These are phyloP conservation scores for Microbotryomycetes sp. DNA, from an alignment of 1,284 basidiomycete species.

Conservation along the genomic window DNA sequence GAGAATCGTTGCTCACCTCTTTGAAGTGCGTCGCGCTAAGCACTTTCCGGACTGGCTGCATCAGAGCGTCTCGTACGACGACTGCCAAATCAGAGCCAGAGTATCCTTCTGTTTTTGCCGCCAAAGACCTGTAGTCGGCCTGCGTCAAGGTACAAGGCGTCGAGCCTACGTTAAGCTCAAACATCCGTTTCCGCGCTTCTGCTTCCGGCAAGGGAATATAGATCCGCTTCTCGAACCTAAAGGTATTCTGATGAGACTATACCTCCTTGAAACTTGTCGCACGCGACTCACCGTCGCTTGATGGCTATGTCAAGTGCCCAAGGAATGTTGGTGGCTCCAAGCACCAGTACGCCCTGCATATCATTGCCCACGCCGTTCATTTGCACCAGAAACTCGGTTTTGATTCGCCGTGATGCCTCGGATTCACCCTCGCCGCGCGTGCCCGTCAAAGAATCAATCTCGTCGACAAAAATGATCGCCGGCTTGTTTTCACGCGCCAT, in stretches of 20 bases:
- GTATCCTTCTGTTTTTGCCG: conserved; percentile 78
- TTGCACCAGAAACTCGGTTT: conserved; percentile 89
- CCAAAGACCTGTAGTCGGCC: conserved; percentile 75
- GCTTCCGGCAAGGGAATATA: conserved; percentile 94
- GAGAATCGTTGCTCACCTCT: conserved; percentile 43
- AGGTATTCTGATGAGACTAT: background rate
- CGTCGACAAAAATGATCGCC: conserved; percentile 97
- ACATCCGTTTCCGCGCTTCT: conserved; percentile 91
- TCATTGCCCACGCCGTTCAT: conserved; percentile 99
- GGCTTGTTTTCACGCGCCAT: conserved; percentile 96
- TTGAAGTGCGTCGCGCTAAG: conserved; percentile 95
- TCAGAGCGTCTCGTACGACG: conserved; percentile 90
- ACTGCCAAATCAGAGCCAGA: conserved; percentile 95
- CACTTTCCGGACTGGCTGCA: conserved; percentile 98
- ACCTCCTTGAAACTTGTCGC: background rate
- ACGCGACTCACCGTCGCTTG: conserved; percentile 79
- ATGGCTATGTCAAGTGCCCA: conserved; percentile 97
- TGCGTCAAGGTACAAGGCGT: conserved; percentile 78
- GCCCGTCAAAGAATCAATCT: conserved; percentile 93
- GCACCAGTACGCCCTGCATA: conserved; percentile 90
- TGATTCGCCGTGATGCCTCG: conserved; percentile 90
- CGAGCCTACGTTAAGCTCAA: conserved; percentile 88
- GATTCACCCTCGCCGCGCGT: conserved; percentile 93
- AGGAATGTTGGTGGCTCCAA: conserved; percentile 98
- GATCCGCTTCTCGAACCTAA: conserved; percentile 73